Base-by-base conservation (phyloP, 345 rosid genomes). In the Rhizophora apiculata region DNA sequence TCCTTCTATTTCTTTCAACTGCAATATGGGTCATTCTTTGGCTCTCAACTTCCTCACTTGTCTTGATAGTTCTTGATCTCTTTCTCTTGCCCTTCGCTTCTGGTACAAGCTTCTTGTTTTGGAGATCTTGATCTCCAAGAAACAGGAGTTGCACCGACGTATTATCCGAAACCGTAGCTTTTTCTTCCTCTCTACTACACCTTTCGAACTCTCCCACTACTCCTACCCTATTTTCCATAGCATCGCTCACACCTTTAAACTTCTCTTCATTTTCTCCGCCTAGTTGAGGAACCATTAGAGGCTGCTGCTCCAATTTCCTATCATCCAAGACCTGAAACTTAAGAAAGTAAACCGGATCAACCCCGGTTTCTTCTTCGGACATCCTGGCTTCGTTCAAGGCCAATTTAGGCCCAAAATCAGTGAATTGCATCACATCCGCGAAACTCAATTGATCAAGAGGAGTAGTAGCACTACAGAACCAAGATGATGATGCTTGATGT, bases 1-100 rank as follows among this genome's bases (percentile, higher is more conserved):
- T 88, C 74, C 99, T 82, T 46, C 99, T 72, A 71, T 92, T 90
- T 64, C 98, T 83, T 71, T 90, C 99, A 0, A 96, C 97, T 0
- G 99, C 97, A 16, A 96, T 96, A 64, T 92, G 99, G 66, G 94
- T 88, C 96, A 90, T 90, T 55, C 97, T 32, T 66, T 96, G 98
- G 85, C 90, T 96, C 72, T 92, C 97, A 3, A 90, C 97, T 78
- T 92, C 98, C 74, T 92, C 94, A 46, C 80, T 92, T 16, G 99
- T 90, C 82, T 92, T 95, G 59, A 79, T 49, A 4, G 82, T 82
- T 76, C 96, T 82, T 8, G 96, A 84, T 67, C 97, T 82, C 81
- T 89, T 92, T 58, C 92, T 83, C 85, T 92, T 92, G 77, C 68
- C 86, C 81, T 88, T 94, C 36, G 46, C 80, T 56, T 82, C 90